Conservation (phyloP, 2,329 filamentous ascomycete genomes). For the Rhynchosporium graminicola region DNA sequence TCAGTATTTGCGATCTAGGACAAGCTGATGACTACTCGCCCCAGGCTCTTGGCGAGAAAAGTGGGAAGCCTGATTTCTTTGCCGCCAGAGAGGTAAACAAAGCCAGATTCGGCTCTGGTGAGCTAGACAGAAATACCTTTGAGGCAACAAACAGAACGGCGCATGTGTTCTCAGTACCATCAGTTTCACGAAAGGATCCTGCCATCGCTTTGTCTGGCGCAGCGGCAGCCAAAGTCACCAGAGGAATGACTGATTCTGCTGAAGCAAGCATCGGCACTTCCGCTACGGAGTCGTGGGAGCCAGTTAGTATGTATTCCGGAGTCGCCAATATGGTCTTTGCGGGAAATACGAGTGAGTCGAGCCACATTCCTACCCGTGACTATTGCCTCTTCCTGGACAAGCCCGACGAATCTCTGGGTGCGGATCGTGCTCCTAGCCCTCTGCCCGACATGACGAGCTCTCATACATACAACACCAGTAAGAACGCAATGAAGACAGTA, state of each 20-base stretch:
- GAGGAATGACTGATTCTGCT: neutral
- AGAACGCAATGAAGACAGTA: constrained; percentile 17
- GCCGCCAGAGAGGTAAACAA: constrained; percentile 39
- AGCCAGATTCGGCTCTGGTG: constrained; percentile 24
- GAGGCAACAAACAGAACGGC: constrained; percentile 8
- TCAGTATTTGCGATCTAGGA: constrained; percentile 15
- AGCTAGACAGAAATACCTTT: constrained; percentile 10
- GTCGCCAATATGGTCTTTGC: constrained; percentile 12
- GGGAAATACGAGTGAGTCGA: neutral
- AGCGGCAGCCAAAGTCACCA: neutral
- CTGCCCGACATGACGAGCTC: constrained; percentile 39
- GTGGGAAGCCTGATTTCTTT: constrained; percentile 39
- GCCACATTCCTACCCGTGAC: constrained; percentile 19
- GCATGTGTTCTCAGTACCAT: neutral
- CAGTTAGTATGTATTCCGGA: neutral
- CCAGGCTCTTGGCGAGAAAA: constrained; percentile 34
- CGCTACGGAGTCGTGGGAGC: neutral
- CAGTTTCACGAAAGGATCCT: neutral
- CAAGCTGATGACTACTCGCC: constrained; percentile 18
- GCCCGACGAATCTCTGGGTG: constrained; percentile 15
- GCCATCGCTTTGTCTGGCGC: neutral
- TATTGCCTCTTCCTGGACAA: constrained; percentile 24
- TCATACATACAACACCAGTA: constrained; percentile 33
- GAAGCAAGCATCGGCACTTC: neutral
- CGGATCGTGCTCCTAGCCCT: constrained; percentile 24